Percentiles rank a stretch among this genome's conserved stretches.
phyloP scores from a whole-genome alignment of 1,284 basidiomycete species.

The Acaromyces ingoldii region DNA sequence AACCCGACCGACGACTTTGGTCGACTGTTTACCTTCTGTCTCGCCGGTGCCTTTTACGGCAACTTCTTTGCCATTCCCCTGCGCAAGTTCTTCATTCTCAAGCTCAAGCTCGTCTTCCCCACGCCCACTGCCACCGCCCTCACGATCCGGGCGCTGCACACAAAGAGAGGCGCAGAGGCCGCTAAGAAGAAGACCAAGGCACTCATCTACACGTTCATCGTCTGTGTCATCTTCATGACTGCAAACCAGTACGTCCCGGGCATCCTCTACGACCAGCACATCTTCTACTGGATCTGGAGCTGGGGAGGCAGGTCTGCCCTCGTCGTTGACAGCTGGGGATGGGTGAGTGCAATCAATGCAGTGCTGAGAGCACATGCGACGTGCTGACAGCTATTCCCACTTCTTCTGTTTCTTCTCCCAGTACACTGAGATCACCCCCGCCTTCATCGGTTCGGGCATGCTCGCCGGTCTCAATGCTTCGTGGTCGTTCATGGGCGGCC shows the following conservation, averaged over 20 bases:
- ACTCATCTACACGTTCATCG: constrained; percentile 57
- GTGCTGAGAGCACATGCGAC: too few species aligned
- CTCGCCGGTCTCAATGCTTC: constrained; percentile 64
- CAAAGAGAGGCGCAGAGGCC: constrained; percentile 40
- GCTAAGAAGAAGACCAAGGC: constrained; percentile 62
- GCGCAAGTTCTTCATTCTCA: constrained; percentile 63
- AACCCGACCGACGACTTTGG: constrained; percentile 34
- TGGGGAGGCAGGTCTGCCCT: constrained; percentile 64
- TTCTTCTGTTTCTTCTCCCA: too few species aligned
- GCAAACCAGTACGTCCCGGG: constrained; percentile 62
- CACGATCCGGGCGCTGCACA: constrained; percentile 64
- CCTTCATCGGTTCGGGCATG: constrained; percentile 67
- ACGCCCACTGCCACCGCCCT: constrained; percentile 67
- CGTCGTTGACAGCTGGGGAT: constrained; percentile 57
- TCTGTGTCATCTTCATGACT: constrained; percentile 60
- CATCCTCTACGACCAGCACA: constrained; percentile 65
- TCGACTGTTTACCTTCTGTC: constrained; percentile 58
- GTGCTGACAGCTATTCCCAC: too few species aligned
- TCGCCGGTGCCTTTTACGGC: constrained; percentile 63
- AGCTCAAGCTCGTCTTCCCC: constrained; percentile 66
- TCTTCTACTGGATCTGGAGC: constrained; percentile 59
- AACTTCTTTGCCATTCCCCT: constrained; percentile 66
- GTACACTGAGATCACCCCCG: constrained; percentile 59
- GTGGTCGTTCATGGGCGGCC: constrained; percentile 63
- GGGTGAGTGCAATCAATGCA: too few species aligned